Conservation (phyloP, 2,329 filamentous ascomycete species). For the Fusarium sp. region DNA sequence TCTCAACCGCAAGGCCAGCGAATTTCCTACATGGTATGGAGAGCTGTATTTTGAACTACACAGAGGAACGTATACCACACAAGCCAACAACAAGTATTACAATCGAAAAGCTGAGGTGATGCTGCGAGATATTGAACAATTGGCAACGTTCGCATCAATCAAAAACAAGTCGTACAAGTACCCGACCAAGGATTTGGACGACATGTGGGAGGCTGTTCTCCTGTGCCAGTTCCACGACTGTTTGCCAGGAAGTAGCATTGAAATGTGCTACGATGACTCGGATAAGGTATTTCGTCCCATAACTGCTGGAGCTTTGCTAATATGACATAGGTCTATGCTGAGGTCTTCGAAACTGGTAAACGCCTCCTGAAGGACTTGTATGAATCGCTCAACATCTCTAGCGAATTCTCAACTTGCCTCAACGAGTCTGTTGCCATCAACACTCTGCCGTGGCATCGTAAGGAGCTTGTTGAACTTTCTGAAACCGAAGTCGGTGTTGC, state of each 20-base stretch:
- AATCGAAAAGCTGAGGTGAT: slow-evolving; percentile 88
- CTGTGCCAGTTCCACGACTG: slow-evolving; percentile 99
- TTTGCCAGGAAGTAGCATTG: slow-evolving; percentile 91
- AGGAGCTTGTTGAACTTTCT: slow-evolving; percentile 75
- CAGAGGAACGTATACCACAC: slow-evolving; percentile 95
- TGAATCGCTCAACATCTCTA: slow-evolving; percentile 70
- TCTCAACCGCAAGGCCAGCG: slow-evolving; percentile 79
- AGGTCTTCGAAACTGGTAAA: slow-evolving; percentile 81
- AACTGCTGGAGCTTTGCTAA: not conserved
- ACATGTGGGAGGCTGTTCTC: slow-evolving; percentile 93
- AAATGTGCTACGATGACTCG: slow-evolving; percentile 98
- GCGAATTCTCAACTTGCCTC: slow-evolving; percentile 52
- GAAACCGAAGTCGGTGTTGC: slow-evolving; percentile 63
- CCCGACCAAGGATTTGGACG: slow-evolving; percentile 91
- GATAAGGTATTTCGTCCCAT: slow-evolving; percentile 66
- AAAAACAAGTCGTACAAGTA: slow-evolving; percentile 81
- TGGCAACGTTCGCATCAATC: slow-evolving; percentile 86
- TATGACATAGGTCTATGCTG: slow-evolving; percentile 72
- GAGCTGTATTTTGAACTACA: slow-evolving; percentile 98
- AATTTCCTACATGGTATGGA: slow-evolving; percentile 95
- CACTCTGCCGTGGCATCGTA: slow-evolving; percentile 86
- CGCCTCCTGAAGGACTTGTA: slow-evolving; percentile 76
- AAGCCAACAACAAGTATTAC: slow-evolving; percentile 96
- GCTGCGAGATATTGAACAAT: slow-evolving; percentile 85
- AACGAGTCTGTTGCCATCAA: slow-evolving; percentile 74